phyloP scores from a whole-genome alignment of 2,329 filamentous ascomycete species.

The Fusarium xyrophilum region DNA sequence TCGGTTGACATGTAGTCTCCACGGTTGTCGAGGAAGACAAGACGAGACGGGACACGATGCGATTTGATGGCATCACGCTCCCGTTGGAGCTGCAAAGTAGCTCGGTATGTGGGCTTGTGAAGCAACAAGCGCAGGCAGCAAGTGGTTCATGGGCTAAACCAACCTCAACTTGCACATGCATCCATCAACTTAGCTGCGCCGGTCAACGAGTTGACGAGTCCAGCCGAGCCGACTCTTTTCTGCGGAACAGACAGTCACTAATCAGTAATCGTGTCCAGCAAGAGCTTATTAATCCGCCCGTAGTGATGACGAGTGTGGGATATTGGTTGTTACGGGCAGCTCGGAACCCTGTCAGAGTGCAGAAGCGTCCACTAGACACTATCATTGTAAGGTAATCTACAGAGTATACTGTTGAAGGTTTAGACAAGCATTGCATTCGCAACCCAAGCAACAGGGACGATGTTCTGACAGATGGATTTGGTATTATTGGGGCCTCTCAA shows the following conservation, averaged over 20 bases:
- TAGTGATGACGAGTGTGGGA: constrained; percentile 32
- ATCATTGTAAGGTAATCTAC: constrained; percentile 24
- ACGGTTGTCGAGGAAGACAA: constrained; percentile 30
- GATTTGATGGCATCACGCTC: constrained; percentile 34
- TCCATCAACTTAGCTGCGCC: constrained; percentile 28
- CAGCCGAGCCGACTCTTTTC: constrained; percentile 2
- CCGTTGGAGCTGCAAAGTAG: not conserved
- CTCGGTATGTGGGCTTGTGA: not conserved
- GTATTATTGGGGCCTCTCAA: constrained; percentile 25
- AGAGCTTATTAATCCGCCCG: constrained; percentile 18
- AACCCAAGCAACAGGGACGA: constrained; percentile 19
- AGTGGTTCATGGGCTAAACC: constrained; percentile 27
- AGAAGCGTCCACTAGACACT: constrained; percentile 29
- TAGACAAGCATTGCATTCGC: constrained; percentile 23
- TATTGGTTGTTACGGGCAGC: constrained; percentile 34
- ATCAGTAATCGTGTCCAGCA: constrained; percentile 8
- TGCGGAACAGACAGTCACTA: not conserved
- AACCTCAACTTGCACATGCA: constrained; percentile 21
- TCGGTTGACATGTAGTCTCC: too few species aligned
- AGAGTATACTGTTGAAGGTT: constrained; percentile 30
- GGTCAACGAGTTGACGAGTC: constrained; percentile 1
- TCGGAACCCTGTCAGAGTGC: constrained; percentile 33
- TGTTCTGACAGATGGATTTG: constrained; percentile 2
- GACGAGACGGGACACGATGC: constrained; percentile 13
- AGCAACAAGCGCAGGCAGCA: constrained; percentile 13